Evolutionary conservation across 1,139 yeast species (phyloP), one percentile per base, ranked within the genome.

Genomic region (Taphrina flavorubra): DNA sequence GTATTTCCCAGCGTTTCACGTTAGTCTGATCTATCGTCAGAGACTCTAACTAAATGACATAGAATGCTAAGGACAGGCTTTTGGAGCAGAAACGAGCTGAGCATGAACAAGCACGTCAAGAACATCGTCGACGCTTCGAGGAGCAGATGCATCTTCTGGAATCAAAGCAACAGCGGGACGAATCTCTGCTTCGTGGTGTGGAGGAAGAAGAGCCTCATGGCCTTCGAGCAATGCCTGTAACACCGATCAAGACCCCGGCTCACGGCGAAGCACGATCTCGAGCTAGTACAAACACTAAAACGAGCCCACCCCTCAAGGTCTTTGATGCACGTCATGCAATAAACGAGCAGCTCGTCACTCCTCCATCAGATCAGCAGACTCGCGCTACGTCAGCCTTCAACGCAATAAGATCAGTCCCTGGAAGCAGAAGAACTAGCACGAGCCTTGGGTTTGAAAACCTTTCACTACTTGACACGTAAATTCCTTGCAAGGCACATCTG

Each of bases 81-180:
- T 53, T 73, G 20, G 75, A 73, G 62, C 74, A 72, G 49, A 72
- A 71, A 40, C 74, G 75, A 18, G 74, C 73, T 44, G 75, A 73
- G 70, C 74, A 72, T 65, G 73, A 71, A 25, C 67, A 62, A 31
- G 56, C 68, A 60, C 73, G 75, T n/a, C 70, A 65, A n/a, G 74
- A 73, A 47, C 74, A 72, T 65, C 71, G 73, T 51, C 70, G 73
- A 14, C 71, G 74, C 6, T 73, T 73, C 62, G 74, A 73, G 69
- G 73, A 72, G 61, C 74, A 73, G 56, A 73, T 73, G 74, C 74
- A 72, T 16, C 51, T 70, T 20, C 67, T 73, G n/a, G 74, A 72
- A 16, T 68, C 70, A 57, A 74, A 72, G 51, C 74, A 72, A 31
- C 74, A 72, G 49, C 71, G 73, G 49, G 75, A 73, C 56, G 75